A percentile compares a stretch with the other conserved stretches of the same genome.
These are phyloP conservation scores for Trypanosomatidae sp. DNA, from an alignment of 208 protist species.

Conservation along the genomic window DNA sequence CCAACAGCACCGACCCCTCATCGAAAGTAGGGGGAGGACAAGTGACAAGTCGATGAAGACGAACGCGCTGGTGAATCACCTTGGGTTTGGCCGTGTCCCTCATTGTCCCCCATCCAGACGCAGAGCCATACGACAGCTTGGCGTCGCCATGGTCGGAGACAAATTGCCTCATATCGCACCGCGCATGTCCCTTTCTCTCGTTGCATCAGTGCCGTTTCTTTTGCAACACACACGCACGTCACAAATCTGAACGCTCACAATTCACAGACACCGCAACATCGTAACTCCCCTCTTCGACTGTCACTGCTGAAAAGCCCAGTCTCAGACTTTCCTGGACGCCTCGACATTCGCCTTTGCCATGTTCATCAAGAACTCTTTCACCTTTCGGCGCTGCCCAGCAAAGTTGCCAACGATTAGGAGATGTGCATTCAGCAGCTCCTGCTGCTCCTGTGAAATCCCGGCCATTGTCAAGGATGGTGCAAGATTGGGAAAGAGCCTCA, in stretches of 20 bases:
- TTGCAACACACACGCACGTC: neutral
- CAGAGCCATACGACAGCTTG: neutral
- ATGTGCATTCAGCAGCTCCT: conserved; percentile 63
- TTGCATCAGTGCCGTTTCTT: neutral
- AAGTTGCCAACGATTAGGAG: conserved; percentile 37
- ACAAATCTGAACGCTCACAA: neutral
- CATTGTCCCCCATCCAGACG: neutral
- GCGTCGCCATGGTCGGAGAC: neutral
- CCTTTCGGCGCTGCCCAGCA: conserved; percentile 41
- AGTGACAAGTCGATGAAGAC: neutral
- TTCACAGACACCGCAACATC: neutral
- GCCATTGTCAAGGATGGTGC: conserved; percentile 25
- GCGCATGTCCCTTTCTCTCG: too few relatives aligned
- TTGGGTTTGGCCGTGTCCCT: neutral
- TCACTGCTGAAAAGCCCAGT: neutral
- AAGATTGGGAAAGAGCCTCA: conserved; percentile 47
- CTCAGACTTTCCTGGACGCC: neutral
- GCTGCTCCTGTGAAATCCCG: conserved; percentile 26
- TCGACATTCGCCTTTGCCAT: conserved; percentile 8
- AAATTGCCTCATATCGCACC: too few relatives aligned
- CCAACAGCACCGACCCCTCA: too few relatives aligned
- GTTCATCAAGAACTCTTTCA: conserved; percentile 59
- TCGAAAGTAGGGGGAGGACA: too few relatives aligned
- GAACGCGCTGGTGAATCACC: neutral
- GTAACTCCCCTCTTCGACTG: neutral